Evolutionary conservation across 1,139 yeast genomes (phyloP).

Genomic region (Blastobotrys raffinosifermentans): DNA sequence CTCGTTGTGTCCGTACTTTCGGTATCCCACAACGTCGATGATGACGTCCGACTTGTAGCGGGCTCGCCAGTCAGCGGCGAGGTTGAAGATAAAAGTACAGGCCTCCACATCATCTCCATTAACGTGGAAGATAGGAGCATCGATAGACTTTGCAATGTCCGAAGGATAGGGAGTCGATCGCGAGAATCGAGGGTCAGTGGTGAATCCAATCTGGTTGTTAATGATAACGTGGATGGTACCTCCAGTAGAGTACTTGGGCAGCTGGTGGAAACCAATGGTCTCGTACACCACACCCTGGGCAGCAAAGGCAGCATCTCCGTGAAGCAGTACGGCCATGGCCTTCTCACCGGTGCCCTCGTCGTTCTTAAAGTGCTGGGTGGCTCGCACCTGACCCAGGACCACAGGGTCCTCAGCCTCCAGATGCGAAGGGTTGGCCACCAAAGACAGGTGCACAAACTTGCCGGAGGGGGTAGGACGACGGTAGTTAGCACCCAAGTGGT

Average conservation of each 20-base stretch:
- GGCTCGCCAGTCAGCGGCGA: conserved; percentile 99
- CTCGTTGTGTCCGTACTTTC: conserved; percentile 98
- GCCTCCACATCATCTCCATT: conserved; percentile 98
- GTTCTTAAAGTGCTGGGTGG: conserved; percentile 85
- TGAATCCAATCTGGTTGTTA: conserved; percentile 98
- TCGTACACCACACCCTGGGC: conserved; percentile 99
- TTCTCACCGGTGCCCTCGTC: conserved; percentile 78
- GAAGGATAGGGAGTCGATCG: conserved; percentile 98
- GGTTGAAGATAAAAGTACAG: conserved; percentile 80
- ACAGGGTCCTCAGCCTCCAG: conserved; percentile 99
- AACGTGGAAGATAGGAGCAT: conserved; percentile 98
- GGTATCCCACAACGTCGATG: conserved; percentile 95
- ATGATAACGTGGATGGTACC: conserved; percentile 96
- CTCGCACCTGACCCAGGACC: conserved; percentile 96
- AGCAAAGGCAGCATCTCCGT: conserved; percentile 99
- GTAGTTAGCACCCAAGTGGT: conserved; percentile 98
- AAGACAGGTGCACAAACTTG: conserved; percentile 86
- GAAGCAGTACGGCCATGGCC: conserved; percentile 88
- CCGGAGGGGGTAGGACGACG: conserved; percentile 99
- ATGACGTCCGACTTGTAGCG: conserved; percentile 94
- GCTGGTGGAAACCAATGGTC: conserved; percentile 88
- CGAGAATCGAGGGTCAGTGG: conserved; percentile 96
- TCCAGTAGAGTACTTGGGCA: conserved; percentile 96
- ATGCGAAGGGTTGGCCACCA: conserved; percentile 98
- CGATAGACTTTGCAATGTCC: conserved; percentile 92